Evolutionary conservation across 2,329 filamentous ascomycete species (phyloP).

Genomic region (Alternaria gansuensis): DNA sequence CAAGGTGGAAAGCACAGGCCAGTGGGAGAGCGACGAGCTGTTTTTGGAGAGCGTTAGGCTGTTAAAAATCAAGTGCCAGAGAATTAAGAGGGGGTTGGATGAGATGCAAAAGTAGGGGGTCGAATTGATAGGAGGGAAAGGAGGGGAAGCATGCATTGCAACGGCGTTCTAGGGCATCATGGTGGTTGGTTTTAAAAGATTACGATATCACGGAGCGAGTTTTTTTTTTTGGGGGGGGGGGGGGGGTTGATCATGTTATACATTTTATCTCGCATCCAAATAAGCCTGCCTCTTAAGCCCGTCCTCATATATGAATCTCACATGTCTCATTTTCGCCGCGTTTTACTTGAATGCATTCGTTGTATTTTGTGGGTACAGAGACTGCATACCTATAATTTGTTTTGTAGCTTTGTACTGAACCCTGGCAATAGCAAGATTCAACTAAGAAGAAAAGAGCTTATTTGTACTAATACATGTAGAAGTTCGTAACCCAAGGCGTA

Average conservation of each 20-base stretch:
- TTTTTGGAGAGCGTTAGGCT: conserved; percentile 89
- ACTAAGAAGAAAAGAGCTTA: background rate
- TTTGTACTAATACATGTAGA: conserved; percentile 2
- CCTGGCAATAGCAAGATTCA: background rate
- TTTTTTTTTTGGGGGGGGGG: too few species aligned
- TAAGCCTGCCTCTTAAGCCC: background rate
- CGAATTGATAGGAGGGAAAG: background rate
- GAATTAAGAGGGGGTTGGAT: conserved; percentile 74
- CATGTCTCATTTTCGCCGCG: background rate
- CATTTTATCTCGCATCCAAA: background rate
- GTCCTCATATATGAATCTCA: background rate
- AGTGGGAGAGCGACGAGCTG: conserved; percentile 92
- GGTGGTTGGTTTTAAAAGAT: conserved; percentile 30
- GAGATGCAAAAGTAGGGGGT: conserved; percentile 44
- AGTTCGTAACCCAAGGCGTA: background rate
- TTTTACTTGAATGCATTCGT: background rate
- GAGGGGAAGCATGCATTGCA: conserved; percentile 31
- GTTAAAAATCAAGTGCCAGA: conserved; percentile 83
- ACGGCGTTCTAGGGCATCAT: conserved; percentile 34
- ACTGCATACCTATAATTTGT: too few species aligned
- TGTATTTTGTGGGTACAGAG: too few species aligned
- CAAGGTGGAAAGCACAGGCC: conserved; percentile 90
- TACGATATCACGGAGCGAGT: conserved; percentile 32
- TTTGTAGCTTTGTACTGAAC: background rate
- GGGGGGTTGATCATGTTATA: conserved; percentile 9